Percentiles rank a stretch among this genome's conserved stretches.
Conservation (phyloP, 768 basidiomycete genomes). For the Lentinula sp. region DNA sequence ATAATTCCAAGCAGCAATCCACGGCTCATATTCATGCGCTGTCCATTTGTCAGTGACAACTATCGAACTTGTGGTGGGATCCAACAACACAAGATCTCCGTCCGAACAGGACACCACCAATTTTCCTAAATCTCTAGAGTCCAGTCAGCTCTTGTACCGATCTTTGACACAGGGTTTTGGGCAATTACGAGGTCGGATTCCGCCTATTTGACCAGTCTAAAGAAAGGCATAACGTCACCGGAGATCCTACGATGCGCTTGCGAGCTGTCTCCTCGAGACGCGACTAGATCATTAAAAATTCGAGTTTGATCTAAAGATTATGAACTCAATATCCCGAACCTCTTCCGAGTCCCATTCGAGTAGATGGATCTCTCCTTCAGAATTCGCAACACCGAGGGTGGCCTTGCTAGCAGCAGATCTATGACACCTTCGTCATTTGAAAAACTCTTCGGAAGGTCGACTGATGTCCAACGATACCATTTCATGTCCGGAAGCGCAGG, state of each 20-base stretch:
- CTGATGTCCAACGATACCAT: slow-evolving; percentile 49
- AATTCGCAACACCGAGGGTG: slow-evolving; percentile 72
- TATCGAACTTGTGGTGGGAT: slow-evolving; percentile 18
- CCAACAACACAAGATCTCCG: slow-evolving; percentile 63
- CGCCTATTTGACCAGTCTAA: slow-evolving; percentile 88
- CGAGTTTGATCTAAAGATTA: not conserved
- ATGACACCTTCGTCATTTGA: slow-evolving; percentile 47
- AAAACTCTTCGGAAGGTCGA: not conserved
- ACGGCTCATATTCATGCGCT: slow-evolving; percentile 92
- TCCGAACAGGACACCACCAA: slow-evolving; percentile 81
- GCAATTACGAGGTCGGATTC: slow-evolving; percentile 36
- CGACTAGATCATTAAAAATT: slow-evolving; percentile 23
- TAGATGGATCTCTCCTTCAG: slow-evolving; percentile 73
- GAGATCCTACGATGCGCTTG: slow-evolving; percentile 40
- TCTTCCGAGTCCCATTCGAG: slow-evolving; percentile 47
- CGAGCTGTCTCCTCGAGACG: slow-evolving; percentile 31
- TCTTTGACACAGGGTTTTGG: not conserved
- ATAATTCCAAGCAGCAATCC: slow-evolving; percentile 89
- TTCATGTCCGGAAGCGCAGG: slow-evolving; percentile 92
- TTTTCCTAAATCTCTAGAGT: slow-evolving; percentile 42
- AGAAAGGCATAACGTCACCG: slow-evolving; percentile 76
- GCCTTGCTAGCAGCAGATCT: slow-evolving; percentile 33
- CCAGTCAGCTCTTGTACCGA: not conserved
- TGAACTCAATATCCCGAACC: slow-evolving; percentile 24
- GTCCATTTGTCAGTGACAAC: slow-evolving; percentile 57